Conservation (phyloP, 2,329 filamentous ascomycete species). For the Incumbomyces delicatus region DNA sequence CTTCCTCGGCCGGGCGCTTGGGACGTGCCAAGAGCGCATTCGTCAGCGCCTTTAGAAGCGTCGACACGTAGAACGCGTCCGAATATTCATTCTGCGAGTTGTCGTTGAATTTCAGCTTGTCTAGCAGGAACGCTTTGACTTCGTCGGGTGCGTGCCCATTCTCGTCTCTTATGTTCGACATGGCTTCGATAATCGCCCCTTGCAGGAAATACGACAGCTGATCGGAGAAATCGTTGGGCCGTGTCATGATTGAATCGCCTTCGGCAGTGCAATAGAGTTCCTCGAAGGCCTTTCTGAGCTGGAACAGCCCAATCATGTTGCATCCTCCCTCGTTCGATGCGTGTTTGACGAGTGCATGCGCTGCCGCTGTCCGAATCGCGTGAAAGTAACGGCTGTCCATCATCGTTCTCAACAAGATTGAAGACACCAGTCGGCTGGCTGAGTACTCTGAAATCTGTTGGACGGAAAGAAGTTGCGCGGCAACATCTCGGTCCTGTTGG, state of each 20-base stretch:
- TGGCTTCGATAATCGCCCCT: slow-evolving; percentile 68
- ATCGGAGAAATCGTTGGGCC: slow-evolving; percentile 85
- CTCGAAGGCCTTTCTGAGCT: slow-evolving; percentile 76
- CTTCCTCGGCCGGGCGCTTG: slow-evolving; percentile 30
- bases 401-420: slow-evolving; percentile 77
- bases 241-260: slow-evolving; percentile 56
- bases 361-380: slow-evolving; percentile 79
- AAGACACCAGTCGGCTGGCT: slow-evolving; percentile 73
- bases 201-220: slow-evolving; percentile 78
- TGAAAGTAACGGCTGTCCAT: slow-evolving; percentile 91
- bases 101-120: slow-evolving; percentile 87
- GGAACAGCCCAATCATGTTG: slow-evolving; percentile 69
- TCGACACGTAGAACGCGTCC: slow-evolving; percentile 80
- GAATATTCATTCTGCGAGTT: slow-evolving; percentile 84
- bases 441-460: slow-evolving; percentile 60
- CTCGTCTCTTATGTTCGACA: slow-evolving; percentile 65
- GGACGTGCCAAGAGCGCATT: slow-evolving; percentile 41
- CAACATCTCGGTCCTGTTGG: slow-evolving; percentile 92
- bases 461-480: slow-evolving; percentile 69
- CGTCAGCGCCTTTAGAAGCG: slow-evolving; percentile 57
- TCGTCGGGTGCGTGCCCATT: slow-evolving; percentile 67
- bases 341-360: slow-evolving; percentile 66
- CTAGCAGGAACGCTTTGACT: slow-evolving; percentile 74
- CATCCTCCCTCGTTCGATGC: slow-evolving; percentile 51
- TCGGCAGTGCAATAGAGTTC: slow-evolving; percentile 78